phyloP scores from a whole-genome alignment of 805 yeast species.

The Yarrowia divulgata region DNA sequence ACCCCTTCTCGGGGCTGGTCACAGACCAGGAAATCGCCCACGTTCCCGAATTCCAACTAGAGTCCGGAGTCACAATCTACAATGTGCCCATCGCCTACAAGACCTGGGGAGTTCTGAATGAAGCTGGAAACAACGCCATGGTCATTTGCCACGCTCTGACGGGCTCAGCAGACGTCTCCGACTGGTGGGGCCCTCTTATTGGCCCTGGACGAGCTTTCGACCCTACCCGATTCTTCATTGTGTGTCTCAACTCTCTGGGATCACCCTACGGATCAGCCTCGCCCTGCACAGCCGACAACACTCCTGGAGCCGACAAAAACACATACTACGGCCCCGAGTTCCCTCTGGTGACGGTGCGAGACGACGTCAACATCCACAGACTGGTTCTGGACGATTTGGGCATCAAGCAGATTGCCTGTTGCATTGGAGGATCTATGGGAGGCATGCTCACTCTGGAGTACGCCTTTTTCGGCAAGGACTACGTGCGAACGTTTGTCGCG shows the following conservation, averaged over 20 bases:
- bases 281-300: conserved; percentile 83
- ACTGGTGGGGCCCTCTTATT: conserved; percentile 98
- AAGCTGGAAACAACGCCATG: conserved; percentile 72
- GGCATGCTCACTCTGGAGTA: conserved; percentile 96
- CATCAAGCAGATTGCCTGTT: conserved; percentile 80
- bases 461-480: conserved; percentile 71
- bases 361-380: conserved; percentile 83
- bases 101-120: conserved; percentile 90
- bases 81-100: conserved; percentile 93
- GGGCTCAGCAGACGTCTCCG: conserved; percentile 92
- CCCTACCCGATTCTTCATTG: conserved; percentile 82
- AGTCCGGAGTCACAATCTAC: conserved; percentile 75
- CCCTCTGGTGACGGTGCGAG: conserved; percentile 92
- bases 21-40: conserved; percentile 78
- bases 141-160: conserved; percentile 96
- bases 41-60: conserved; percentile 75
- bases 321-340: conserved; percentile 90
- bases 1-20: conserved; percentile 75
- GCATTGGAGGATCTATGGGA: conserved; percentile 98
- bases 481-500: conserved; percentile 76
- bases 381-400: conserved; percentile 79
- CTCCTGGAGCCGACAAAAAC: conserved; percentile 61
- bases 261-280: conserved; percentile 97
- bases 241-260: conserved; percentile 92
- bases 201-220: conserved; percentile 90